A percentile compares a stretch with the other conserved stretches of the same genome.
Conservation (phyloP, 352 stramenopile genomes). For the Bremia lactucae region DNA sequence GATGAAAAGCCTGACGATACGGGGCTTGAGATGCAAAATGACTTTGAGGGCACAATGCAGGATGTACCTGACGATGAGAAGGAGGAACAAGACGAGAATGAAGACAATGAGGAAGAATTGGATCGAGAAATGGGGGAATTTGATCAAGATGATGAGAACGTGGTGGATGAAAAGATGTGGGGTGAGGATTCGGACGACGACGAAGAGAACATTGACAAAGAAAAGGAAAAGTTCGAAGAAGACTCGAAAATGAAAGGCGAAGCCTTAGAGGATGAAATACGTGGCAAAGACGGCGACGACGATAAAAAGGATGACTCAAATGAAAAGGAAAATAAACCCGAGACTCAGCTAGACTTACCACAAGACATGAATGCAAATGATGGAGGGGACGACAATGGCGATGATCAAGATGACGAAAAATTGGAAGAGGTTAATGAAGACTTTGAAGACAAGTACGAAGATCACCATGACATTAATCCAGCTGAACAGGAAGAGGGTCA, state of each 20-base stretch:
- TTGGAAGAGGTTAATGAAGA: conserved; percentile 89
- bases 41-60: conserved; percentile 99
- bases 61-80: conserved; percentile 92
- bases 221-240: conserved; percentile 91
- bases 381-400: conserved; percentile 23
- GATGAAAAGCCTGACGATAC: conserved; percentile 91
- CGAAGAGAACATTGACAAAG: conserved; percentile 92
- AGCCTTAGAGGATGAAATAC: conserved; percentile 81
- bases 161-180: conserved; percentile 99
- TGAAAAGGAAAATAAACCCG: conserved; percentile 34
- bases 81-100: conserved; percentile 73
- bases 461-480: conserved; percentile 54
- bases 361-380: conserved; percentile 31
- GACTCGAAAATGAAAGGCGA: conserved; percentile 73
- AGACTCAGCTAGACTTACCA: conserved; percentile 38
- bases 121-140: conserved; percentile 99
- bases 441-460: conserved; percentile 81
- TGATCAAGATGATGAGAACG: conserved; percentile 92
- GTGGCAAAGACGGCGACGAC: conserved; percentile 83
- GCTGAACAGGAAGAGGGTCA: conserved; percentile 43
- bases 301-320: conserved; percentile 61
- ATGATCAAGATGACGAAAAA: conserved; percentile 38
- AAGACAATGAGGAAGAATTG: conserved; percentile 91
- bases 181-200: conserved; percentile 87
- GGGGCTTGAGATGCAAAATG: conserved; percentile 99